Evolutionary conservation across 352 stramenopile genomes (phyloP).

Genomic region (Globisporangium cederbergense): DNA sequence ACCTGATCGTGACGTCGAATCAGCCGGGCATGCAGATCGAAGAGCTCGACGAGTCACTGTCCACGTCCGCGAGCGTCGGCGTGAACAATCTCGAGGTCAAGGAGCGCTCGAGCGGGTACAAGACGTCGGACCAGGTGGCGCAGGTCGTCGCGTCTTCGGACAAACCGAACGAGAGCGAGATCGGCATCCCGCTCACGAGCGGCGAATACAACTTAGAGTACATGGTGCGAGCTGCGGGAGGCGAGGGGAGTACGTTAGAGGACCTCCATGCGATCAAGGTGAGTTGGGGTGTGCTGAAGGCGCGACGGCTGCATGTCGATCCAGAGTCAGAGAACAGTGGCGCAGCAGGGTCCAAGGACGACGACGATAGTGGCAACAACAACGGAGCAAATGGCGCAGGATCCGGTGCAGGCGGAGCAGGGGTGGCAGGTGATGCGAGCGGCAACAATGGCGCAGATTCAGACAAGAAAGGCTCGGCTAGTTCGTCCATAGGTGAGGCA

Average conservation of each 20-base stretch:
- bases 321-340: conserved; percentile 20
- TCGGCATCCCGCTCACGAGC: conserved; percentile 49
- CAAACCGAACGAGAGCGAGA: conserved; percentile 70
- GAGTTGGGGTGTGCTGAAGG: conserved; percentile 66
- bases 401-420: conserved; percentile 15
- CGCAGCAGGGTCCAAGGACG: conserved; percentile 19
- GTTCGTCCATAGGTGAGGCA: conserved; percentile 20
- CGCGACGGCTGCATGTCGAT: conserved; percentile 44
- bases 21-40: conserved; percentile 67
- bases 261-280: conserved; percentile 67
- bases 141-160: conserved; percentile 41
- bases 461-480: conserved; percentile 41
- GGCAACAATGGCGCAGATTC: conserved; percentile 19
- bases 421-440: conserved; percentile 12
- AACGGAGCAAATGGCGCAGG: conserved; percentile 11
- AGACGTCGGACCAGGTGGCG: conserved; percentile 59
- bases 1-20: conserved; percentile 68
- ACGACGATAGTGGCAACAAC: conserved; percentile 19
- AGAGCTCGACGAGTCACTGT: conserved; percentile 48
- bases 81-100: conserved; percentile 42
- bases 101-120: conserved; percentile 35
- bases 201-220: conserved; percentile 72
- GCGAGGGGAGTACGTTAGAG: conserved; percentile 43
- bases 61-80: conserved; percentile 11
- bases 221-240: conserved; percentile 51